Percentiles rank a stretch among this genome's conserved stretches.
These are phyloP conservation scores for Globisporangium lucens DNA, from an alignment of 352 stramenopile species.

Conservation along the genomic window DNA sequence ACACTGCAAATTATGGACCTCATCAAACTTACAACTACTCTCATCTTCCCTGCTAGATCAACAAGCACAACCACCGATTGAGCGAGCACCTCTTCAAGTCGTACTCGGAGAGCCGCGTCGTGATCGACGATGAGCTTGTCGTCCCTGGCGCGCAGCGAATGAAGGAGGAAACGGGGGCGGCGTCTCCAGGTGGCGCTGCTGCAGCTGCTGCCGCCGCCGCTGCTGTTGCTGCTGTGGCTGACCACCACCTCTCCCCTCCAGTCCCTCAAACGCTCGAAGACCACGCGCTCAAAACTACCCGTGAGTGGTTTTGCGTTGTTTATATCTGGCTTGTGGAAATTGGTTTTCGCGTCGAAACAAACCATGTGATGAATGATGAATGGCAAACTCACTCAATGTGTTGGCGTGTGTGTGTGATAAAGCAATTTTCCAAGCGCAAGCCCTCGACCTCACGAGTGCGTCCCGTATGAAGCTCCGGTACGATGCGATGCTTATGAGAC, in stretches of 20 bases:
- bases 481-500: not conserved
- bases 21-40: not conserved
- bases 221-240: constrained; percentile 19
- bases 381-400: not conserved
- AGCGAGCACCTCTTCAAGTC: constrained; percentile 87
- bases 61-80: constrained; percentile 82
- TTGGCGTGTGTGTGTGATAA: not conserved
- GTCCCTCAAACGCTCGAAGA: constrained; percentile 50
- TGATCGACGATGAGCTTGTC: constrained; percentile 80
- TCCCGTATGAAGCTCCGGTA: constrained; percentile 64
- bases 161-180: constrained; percentile 43
- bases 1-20: not conserved
- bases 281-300: constrained; percentile 41
- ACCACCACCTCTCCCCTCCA: constrained; percentile 26
- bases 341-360: not conserved
- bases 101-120: constrained; percentile 81
- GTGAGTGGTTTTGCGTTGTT: constrained; percentile 24
- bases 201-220: constrained; percentile 23
- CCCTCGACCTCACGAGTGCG: constrained; percentile 52
- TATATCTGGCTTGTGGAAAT: not conserved
- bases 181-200: constrained; percentile 12
- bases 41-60: constrained; percentile 39
- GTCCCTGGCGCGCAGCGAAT: constrained; percentile 40
- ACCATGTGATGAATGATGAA: not conserved
- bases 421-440: constrained; percentile 59